Evolutionary conservation across 306 rosid species (phyloP), one percentile per base, ranked within the genome.

Genomic region (Casuarina cunninghamiana): DNA sequence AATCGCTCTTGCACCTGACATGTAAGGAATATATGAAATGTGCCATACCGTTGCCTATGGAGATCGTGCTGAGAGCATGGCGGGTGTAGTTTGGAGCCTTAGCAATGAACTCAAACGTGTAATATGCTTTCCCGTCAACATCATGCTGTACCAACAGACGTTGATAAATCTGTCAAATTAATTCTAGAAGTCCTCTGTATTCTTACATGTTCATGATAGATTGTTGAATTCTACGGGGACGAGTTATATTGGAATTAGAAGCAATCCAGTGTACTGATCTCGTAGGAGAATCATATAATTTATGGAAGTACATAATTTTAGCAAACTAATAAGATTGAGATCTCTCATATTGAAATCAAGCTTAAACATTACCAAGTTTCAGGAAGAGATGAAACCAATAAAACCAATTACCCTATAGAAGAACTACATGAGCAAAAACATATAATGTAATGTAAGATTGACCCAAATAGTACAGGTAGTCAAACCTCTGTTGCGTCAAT

Each of bases 71-170:
- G 75, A 96, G 96, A 61, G 98, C 98, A 41, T 96, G 99, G 44
- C 98, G 98, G 72, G 97, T 96, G 71, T 77, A 96, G 82, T 96
- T 96, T 62, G 98, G 97, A 83, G 99, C 99, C 80, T 90, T 82
- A 60, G 98, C 98, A 77, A 87, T 37, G 71, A 93, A 96, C 89
- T 96, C 99, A 37, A 96, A 91, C 17, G 80, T 89, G 82, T 93
- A 96, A 66, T 96, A 93, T 51, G 87, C 74, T 91, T 79, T 93
- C 61, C 99, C 99, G 19, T 93, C 91, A 55, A 89, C 72, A 2
- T 93, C 96, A 58, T 88, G 90, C 99, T 96, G 97, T 42, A 80
- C 8, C 57, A 84, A 43, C 75, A 80, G 0, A 76, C 51, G 79
- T 76, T 44, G 62, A 74, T 50, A 54, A 50, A 21, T 38, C 44